phyloP scores from a whole-genome alignment of 2,329 filamentous ascomycete genomes.

The Ascocoryne sarcoides region DNA sequence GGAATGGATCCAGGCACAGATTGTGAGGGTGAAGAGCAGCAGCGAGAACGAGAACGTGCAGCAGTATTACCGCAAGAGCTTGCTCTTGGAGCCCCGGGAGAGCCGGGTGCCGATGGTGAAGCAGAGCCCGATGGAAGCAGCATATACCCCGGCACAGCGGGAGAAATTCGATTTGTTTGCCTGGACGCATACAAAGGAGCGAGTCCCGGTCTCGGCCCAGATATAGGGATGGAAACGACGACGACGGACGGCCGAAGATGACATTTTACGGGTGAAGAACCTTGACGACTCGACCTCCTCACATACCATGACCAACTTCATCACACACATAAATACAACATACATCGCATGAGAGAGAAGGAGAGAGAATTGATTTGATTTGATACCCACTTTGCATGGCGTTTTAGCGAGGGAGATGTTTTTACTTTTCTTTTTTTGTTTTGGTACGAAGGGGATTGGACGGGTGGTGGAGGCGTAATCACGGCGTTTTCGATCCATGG shows the following conservation, averaged over 20 bases:
- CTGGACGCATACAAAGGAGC: conserved; percentile 36
- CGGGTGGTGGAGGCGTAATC: neutral
- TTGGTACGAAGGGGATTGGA: neutral
- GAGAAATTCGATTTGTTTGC: conserved; percentile 44
- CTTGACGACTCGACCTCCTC: too few relatives aligned
- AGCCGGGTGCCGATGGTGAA: conserved; percentile 9
- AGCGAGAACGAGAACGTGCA: conserved; percentile 54
- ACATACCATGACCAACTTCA: conserved; percentile 7
- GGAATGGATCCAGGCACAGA: conserved; percentile 81
- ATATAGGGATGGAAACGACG: too few relatives aligned
- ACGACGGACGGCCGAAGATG: too few relatives aligned
- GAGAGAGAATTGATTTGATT: too few relatives aligned
- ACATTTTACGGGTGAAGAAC: conserved; percentile 1
- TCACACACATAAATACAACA: conserved; percentile 4
- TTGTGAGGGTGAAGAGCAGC: conserved; percentile 53
- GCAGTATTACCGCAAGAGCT: conserved; percentile 57
- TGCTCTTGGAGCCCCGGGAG: conserved; percentile 55
- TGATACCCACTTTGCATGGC: conserved; percentile 31
- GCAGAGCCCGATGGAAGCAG: conserved; percentile 23
- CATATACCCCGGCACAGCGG: conserved; percentile 28
- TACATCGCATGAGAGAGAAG: conserved; percentile 3
- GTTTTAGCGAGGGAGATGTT: conserved; percentile 28
- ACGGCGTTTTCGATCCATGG: neutral
- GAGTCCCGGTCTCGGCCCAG: conserved; percentile 7
- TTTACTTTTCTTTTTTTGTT: conserved; percentile 1